Base-by-base conservation (phyloP, 148 eudicot species). In the Cornus controversa region DNA sequence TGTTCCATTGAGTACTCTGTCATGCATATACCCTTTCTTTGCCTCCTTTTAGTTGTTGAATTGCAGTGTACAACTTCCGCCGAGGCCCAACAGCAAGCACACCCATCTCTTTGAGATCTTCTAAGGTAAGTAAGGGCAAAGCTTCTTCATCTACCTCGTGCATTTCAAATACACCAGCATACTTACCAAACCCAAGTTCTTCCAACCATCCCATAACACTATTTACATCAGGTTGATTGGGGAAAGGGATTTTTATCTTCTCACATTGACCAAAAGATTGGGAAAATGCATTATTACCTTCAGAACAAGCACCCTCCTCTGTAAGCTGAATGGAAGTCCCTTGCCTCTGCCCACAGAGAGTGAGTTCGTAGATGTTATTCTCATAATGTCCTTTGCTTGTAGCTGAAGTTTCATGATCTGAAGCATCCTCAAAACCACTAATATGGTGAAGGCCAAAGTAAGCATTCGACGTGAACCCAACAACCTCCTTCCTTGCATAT, bases 81-180 rank as follows among this genome's bases (percentile, higher is more conserved):
- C 80, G 67, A 60, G 74, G 54, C 31, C 80, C 80, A 70, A 77
- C 74, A 77, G 80, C 69, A 36, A 69, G 74, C 42, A 77, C 67
- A 28, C 80, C 80, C 80, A 77, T 77, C 28, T 77, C 80, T 36
- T 60, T 77, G 58, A 77, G 74, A 77, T 77, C 80, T 57, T 77
- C 80, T 25, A 77, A 58, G 16, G 80, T 77, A 23, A 77, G 80
- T 28, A 77, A 77, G 18, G 74, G 74, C 74, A 77, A 40, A 54
- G 74, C 74, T 58, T 69, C 74, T 69, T 70, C 57, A 70, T 77
- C 80, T 29, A 77, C 80, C 67, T 77, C 80, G n/a, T 77, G 80
- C 60, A 70, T 60, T 60, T 77, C 75, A 62, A 77, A 77, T 72
- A 77, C 15, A n/a, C 27, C 68, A 25, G 74, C 75, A 60, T 69